Base-by-base conservation (phyloP, 805 yeast genomes). In the Wickerhamiella sorbophila region DNA sequence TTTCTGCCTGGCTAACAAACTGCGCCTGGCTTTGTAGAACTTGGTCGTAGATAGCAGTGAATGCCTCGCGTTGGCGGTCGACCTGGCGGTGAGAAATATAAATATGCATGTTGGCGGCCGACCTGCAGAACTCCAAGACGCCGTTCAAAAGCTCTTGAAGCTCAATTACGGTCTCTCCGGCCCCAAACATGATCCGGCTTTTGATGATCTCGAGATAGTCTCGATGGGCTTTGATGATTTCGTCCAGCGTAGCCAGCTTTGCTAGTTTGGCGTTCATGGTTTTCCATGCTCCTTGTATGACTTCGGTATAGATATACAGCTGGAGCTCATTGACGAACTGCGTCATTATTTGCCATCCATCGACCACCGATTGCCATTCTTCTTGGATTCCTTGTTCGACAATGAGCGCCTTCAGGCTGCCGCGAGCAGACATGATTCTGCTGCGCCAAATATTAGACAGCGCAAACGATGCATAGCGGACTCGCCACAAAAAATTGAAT, bases 401-500 rank as follows among this genome's bases (percentile, higher is more conserved):
- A 1, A 41, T 40, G 8, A 21, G 40, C 16, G 41, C 38, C 17
- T 54, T 47, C 15, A 48, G 36, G 14, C 53, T 51, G 10, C 61
- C 44, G 4, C 48, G 48, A 18, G 56, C 55, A 10, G 37, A 17
- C 24, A 21, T 27, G 6, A 51, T 44, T 12, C 53, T 57, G 17
- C 56, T 54, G 6, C 29, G 29, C 83, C 80, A 75, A 20, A 66
- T 63, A 4, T 51, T 49, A 40, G 68, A 67, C 44, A 81, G 63
- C 42, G 74, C 61, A 51, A 63, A 68, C 16, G 71, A 69, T 14
- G 78, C 69, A 47, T 83, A 77, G 45, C 77, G 74, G 18, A 88
- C 61, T 49, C 79, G 72, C 85, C 95, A 83, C 33, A 91, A 58
- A 53, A 85, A 83, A 51, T 86, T 84, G 65, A 88, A 91, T 48